Evolutionary conservation across 1,139 yeast species (phyloP), one percentile per base, ranked within the genome.

Genomic region (Candida sojae): DNA sequence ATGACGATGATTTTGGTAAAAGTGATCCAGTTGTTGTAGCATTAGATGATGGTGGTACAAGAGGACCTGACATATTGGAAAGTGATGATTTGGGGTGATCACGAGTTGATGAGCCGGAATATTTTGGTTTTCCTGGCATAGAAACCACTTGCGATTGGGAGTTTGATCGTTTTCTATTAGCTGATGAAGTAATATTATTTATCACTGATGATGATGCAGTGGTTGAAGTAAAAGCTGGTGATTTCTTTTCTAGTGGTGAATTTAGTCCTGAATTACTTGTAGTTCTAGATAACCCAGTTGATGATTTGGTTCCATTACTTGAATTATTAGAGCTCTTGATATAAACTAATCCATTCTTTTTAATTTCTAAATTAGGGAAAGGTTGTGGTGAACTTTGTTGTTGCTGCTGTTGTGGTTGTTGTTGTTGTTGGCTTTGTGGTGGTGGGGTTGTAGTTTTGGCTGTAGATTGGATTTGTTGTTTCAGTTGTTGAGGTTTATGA

Each of bases 61-160:
- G 39, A 25, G 50, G 23, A 11, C 52, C 37, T 39, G 56, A 43
- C 8, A 51, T 31, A 12, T 37, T 25, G 9, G 32, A 23, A 25
- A 36, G 29, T 6, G 39, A 31, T 13, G 56, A 42, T 3, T 51
- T 31, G 5, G 37, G 25, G 38, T 45, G 39, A 21, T 42, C 35
- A 31, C 43, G 31, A 10, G 45, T 37, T 21, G 37, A 10, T 29
- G 42, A 33, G 9, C 31, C 21, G 8, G 30, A 39, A 32, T n/a
- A 47, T 32, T 37, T 45, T 5, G 53, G 50, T 35, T 52, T 53
- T 33, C 51, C 44, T 1, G 59, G 57, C 21, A 49, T 30, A 7
- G 52, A 39, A n/a, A 59, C 49, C 9, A 65, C 74, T 46, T 69
- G 73, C 1, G 73, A 67, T 54, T 68, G 74, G 5, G 78, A 73